Percentiles rank a stretch among this genome's conserved stretches.
Conservation (phyloP, 768 basidiomycete genomes). For the Suillus tomentosus region DNA sequence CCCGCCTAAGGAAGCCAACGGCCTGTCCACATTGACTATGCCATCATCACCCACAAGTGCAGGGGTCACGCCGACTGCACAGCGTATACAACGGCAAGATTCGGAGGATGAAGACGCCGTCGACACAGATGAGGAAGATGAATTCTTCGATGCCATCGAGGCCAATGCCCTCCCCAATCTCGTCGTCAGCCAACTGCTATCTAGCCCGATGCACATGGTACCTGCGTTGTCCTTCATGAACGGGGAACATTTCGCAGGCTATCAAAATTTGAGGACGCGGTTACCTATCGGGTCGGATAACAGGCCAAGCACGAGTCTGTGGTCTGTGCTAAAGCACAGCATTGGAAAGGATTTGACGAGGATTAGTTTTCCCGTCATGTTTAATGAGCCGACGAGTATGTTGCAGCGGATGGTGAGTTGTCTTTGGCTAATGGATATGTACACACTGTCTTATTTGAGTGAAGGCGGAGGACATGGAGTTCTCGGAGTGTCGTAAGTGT, state of each 20-base stretch:
- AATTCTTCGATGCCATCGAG: constrained; percentile 98
- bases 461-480: constrained; percentile 95
- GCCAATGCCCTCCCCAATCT: constrained; percentile 76
- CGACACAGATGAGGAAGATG: constrained; percentile 85
- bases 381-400: constrained; percentile 96
- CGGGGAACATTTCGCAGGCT: constrained; percentile 61
- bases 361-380: constrained; percentile 93
- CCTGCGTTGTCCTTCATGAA: constrained; percentile 40
- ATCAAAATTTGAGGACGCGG: constrained; percentile 57
- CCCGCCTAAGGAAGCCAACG: constrained; percentile 7
- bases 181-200: constrained; percentile 64
- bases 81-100: constrained; percentile 19
- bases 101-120: constrained; percentile 37
- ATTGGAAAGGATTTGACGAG: constrained; percentile 97
- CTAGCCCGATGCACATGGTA: constrained; percentile 42
- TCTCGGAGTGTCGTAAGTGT: constrained; percentile 82
- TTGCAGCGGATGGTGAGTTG: constrained; percentile 82
- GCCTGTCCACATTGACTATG: constrained; percentile 14
- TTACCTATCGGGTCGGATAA: constrained; percentile 73
- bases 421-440: background rate
- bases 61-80: constrained; percentile 26
- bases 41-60: constrained; percentile 1
- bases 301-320: constrained; percentile 86
- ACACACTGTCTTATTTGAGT: constrained; percentile 12
- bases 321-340: constrained; percentile 92